phyloP scores from a whole-genome alignment of 1,139 yeast species.

The Pichia kudriavzevii region DNA sequence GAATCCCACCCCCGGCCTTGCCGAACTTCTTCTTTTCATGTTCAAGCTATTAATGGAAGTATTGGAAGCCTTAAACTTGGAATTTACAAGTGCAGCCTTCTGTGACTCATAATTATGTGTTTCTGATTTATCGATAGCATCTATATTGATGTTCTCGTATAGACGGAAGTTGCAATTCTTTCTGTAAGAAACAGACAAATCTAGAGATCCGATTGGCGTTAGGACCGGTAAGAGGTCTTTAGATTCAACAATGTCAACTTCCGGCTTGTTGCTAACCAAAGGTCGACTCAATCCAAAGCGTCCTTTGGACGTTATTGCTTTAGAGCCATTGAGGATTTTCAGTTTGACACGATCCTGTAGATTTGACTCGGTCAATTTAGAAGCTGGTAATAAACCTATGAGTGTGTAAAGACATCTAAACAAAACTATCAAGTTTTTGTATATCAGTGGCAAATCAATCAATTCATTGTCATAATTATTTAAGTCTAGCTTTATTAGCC shows the following conservation, averaged over 20 bases:
- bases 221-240: slow-evolving; percentile 55
- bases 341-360: slow-evolving; percentile 40
- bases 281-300: slow-evolving; percentile 75
- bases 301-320: slow-evolving; percentile 73
- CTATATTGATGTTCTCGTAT: slow-evolving; percentile 1
- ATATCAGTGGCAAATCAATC: slow-evolving; percentile 56
- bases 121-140: background rate
- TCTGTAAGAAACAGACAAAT: slow-evolving; percentile 74
- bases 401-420: slow-evolving; percentile 69
- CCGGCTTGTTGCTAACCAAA: slow-evolving; percentile 31
- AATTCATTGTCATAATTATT: slow-evolving; percentile 25
- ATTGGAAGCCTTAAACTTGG: slow-evolving; percentile 17
- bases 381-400: slow-evolving; percentile 64
- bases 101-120: too few relatives aligned
- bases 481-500: slow-evolving; percentile 75
- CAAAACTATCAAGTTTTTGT: slow-evolving; percentile 66
- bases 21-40: slow-evolving; percentile 23
- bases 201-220: slow-evolving; percentile 67
- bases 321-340: slow-evolving; percentile 66
- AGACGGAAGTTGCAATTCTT: slow-evolving; percentile 60
- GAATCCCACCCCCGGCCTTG: slow-evolving; percentile 46
- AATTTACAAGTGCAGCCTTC: too few relatives aligned
- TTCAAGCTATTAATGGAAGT: slow-evolving; percentile 18
- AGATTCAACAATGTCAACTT: slow-evolving; percentile 13
- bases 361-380: slow-evolving; percentile 39